phyloP scores from a whole-genome alignment of 768 basidiomycete species.

The Chalciporus piperatus region DNA sequence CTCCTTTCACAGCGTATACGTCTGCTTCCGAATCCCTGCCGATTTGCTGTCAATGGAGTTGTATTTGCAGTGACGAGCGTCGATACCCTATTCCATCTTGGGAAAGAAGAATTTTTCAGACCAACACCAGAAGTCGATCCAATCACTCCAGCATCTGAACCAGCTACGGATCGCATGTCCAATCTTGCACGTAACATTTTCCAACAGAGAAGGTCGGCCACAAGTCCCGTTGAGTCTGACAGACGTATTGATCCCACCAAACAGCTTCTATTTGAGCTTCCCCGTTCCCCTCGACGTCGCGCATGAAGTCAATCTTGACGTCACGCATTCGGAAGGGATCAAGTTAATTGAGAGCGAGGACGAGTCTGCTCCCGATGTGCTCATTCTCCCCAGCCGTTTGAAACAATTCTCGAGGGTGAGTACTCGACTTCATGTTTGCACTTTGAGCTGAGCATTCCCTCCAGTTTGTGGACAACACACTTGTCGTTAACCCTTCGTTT shows the following conservation, averaged over 20 bases:
- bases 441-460: background rate
- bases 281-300: conserved; percentile 75
- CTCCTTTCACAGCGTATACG: conserved; percentile 58
- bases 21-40: conserved; percentile 82
- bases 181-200: conserved; percentile 77
- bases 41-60: conserved; percentile 82
- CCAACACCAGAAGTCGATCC: conserved; percentile 62
- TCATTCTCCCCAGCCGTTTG: conserved; percentile 84
- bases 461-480: conserved; percentile 74
- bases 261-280: conserved; percentile 93
- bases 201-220: conserved; percentile 75
- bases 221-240: no score
- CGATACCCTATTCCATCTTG: conserved; percentile 86
- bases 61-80: conserved; percentile 78
- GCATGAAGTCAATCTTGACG: conserved; percentile 85
- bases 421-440: background rate
- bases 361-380: conserved; percentile 70
- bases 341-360: conserved; percentile 32
- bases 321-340: conserved; percentile 67
- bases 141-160: conserved; percentile 40
- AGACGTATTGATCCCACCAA: background rate
- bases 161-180: conserved; percentile 70
- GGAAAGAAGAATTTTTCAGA: conserved; percentile 77
- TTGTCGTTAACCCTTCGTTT: conserved; percentile 84
- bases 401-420: conserved; percentile 88